Evolutionary conservation across 371 early-diverging fungal genomes (phyloP).

Genomic region (Funneliformis caledonium): DNA sequence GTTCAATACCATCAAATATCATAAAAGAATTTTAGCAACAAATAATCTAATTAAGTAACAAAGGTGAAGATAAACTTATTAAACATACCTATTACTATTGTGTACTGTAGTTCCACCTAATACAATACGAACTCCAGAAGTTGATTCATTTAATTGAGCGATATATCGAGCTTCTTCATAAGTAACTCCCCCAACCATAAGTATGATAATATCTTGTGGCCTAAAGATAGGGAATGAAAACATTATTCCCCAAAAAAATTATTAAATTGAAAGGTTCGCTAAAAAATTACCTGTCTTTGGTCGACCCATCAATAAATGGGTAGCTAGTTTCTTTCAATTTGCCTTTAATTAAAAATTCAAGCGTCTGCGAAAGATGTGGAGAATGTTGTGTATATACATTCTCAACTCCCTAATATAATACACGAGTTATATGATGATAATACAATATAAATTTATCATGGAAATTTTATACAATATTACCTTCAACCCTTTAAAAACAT

Average conservation of each 20-base stretch:
- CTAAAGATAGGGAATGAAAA: slow-evolving; percentile 46
- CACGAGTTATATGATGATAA: slow-evolving; percentile 1
- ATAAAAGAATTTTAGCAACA: background rate
- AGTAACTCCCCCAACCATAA: slow-evolving; percentile 92
- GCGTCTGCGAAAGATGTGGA: slow-evolving; percentile 78
- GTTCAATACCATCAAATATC: background rate
- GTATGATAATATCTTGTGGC: slow-evolving; percentile 93
- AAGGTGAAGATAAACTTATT: background rate
- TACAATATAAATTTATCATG: background rate
- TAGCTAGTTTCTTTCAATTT: slow-evolving; percentile 76
- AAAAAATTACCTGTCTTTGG: slow-evolving; percentile 62
- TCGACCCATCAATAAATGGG: slow-evolving; percentile 73
- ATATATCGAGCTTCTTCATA: slow-evolving; percentile 91
- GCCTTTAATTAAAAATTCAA: slow-evolving; percentile 82
- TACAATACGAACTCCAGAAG: slow-evolving; percentile 79
- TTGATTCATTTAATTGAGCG: slow-evolving; percentile 74
- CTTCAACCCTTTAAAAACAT: slow-evolving; percentile 85
- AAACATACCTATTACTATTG: slow-evolving; percentile 66
- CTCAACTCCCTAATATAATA: slow-evolving; percentile 80
- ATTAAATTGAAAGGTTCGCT: background rate
- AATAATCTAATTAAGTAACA: background rate
- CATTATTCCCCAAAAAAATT: background rate
- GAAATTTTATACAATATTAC: slow-evolving; percentile 42
- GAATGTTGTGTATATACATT: slow-evolving; percentile 97
- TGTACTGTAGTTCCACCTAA: slow-evolving; percentile 90